A percentile compares a stretch with the other conserved stretches of the same genome.
These are phyloP conservation scores for Knoxdaviesia capensis DNA, from an alignment of 2,329 filamentous ascomycete genomes.

Conservation along the genomic window DNA sequence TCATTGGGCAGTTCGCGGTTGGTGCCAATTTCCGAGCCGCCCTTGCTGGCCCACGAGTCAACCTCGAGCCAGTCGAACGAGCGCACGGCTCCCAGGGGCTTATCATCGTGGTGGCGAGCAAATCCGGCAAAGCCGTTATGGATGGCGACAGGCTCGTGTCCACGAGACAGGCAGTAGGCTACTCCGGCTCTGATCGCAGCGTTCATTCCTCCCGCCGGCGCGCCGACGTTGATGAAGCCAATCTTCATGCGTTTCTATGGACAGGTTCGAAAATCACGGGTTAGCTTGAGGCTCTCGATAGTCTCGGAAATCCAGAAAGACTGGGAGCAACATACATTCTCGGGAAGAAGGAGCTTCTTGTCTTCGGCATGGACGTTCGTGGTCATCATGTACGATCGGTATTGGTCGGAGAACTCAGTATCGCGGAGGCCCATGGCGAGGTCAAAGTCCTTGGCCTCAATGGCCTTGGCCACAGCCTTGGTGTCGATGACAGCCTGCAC, in stretches of 20 bases:
- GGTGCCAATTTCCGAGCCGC: constrained; percentile 93
- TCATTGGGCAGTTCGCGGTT: constrained; percentile 85
- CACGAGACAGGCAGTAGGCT: constrained; percentile 75
- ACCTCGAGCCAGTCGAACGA: constrained; percentile 85
- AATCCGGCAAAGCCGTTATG: constrained; percentile 96
- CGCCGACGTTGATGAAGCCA: constrained; percentile 91
- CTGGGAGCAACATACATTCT: constrained; percentile 37
- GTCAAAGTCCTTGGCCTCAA: constrained; percentile 70
- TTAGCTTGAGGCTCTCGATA: not conserved
- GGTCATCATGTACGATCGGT: constrained; percentile 76
- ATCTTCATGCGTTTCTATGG: constrained; percentile 57
- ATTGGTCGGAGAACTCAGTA: constrained; percentile 85
- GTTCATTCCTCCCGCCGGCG: constrained; percentile 95
- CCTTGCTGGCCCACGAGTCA: constrained; percentile 87
- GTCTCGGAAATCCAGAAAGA: not conserved
- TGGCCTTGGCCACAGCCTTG: constrained; percentile 63
- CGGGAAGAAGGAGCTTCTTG: constrained; percentile 39
- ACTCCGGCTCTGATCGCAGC: constrained; percentile 84
- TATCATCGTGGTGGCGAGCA: constrained; percentile 71
- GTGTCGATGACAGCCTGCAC: constrained; percentile 79
- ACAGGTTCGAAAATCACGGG: constrained; percentile 6
- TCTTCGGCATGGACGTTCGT: constrained; percentile 59
- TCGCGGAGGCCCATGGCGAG: constrained; percentile 76
- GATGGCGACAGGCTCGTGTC: constrained; percentile 83
- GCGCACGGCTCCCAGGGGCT: constrained; percentile 64